phyloP scores from a whole-genome alignment of 352 stramenopile species.

The Globisporangium sylvaticum region DNA sequence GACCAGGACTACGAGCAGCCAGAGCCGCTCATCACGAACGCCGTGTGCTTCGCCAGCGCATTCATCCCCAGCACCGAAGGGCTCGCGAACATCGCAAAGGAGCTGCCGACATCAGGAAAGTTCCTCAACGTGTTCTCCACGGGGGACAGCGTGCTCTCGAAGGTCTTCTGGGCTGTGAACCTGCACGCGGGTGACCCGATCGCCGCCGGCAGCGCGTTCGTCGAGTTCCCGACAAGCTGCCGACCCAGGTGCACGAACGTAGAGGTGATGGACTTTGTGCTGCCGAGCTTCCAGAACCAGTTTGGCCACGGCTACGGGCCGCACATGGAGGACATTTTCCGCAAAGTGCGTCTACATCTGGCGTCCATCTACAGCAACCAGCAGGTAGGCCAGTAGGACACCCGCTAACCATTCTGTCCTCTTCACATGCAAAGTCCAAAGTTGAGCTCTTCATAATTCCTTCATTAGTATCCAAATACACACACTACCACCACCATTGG shows the following conservation, averaged over 20 bases:
- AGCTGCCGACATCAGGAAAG: constrained; percentile 35
- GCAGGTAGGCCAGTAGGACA: too few species aligned
- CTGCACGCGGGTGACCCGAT: constrained; percentile 29
- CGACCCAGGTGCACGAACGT: constrained; percentile 39
- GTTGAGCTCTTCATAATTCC: neutral
- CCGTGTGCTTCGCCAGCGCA: constrained; percentile 66
- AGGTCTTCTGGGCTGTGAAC: constrained; percentile 74
- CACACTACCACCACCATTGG: neutral
- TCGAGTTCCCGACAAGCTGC: constrained; percentile 13
- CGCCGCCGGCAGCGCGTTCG: constrained; percentile 46
- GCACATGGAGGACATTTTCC: constrained; percentile 64
- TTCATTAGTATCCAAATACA: neutral
- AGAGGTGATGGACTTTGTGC: constrained; percentile 68
- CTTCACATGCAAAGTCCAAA: neutral
- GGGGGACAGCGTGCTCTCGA: constrained; percentile 65
- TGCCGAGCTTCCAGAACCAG: constrained; percentile 51
- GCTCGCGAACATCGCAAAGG: constrained; percentile 30
- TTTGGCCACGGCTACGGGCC: constrained; percentile 78
- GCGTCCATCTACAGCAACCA: constrained; percentile 5
- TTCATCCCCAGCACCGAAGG: constrained; percentile 43
- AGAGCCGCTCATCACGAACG: constrained; percentile 38
- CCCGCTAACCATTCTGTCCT: too few species aligned
- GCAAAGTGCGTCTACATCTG: constrained; percentile 45
- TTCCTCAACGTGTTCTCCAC: constrained; percentile 81
- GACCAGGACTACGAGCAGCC: neutral